These are phyloP conservation scores for Aspergillus clavatus DNA, from an alignment of 2,329 filamentous ascomycete genomes.

Conservation along the genomic window DNA sequence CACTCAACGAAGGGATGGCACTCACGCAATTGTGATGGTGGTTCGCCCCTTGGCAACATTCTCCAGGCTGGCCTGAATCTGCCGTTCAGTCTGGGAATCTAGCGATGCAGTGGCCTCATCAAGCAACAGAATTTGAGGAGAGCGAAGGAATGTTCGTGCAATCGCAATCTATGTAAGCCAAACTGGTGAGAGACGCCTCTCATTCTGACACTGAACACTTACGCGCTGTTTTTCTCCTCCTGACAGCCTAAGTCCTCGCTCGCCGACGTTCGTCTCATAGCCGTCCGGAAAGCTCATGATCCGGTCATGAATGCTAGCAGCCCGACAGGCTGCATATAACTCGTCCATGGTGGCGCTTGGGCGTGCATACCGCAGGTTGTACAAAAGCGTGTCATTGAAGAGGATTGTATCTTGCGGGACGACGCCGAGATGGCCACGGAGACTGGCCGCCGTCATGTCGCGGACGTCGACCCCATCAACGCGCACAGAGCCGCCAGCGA, in stretches of 20 bases:
- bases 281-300: conserved; percentile 79
- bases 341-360: conserved; percentile 53
- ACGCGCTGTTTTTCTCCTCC: conserved; percentile 51
- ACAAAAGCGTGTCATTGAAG: conserved; percentile 60
- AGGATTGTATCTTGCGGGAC: conserved; percentile 62
- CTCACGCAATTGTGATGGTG: conserved; percentile 49
- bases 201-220: background rate
- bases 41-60: conserved; percentile 47
- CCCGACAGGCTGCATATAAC: conserved; percentile 39
- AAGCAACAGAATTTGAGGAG: conserved; percentile 42
- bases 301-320: conserved; percentile 83
- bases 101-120: conserved; percentile 52
- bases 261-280: conserved; percentile 80
- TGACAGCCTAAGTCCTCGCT: conserved; percentile 60
- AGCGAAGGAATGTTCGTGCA: conserved; percentile 42
- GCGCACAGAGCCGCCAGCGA: conserved; percentile 43
- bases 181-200: background rate
- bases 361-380: conserved; percentile 61
- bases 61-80: conserved; percentile 46
- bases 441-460: conserved; percentile 53
- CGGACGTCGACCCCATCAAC: conserved; percentile 56
- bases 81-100: conserved; percentile 44
- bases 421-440: conserved; percentile 57
- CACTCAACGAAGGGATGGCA: conserved; percentile 23
- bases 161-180: conserved; percentile 30